Conservation (phyloP, 345 rosid genomes). For the Trapa bicornis region DNA sequence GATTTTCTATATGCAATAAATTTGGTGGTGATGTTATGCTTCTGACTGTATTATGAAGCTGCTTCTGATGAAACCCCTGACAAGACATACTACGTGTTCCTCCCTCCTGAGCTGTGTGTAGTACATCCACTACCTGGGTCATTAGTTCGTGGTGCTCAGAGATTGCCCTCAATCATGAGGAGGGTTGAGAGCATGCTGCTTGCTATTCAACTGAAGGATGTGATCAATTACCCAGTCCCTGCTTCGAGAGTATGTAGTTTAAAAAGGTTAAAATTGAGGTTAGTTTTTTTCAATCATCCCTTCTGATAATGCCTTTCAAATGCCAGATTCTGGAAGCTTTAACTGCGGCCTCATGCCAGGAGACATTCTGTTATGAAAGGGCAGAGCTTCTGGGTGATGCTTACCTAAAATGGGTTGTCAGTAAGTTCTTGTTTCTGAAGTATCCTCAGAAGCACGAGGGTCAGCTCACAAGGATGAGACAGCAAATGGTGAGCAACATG, state of each 20-base stretch:
- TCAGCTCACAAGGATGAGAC: slow-evolving; percentile 97
- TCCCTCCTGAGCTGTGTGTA: slow-evolving; percentile 87
- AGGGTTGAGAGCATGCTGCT: slow-evolving; percentile 96
- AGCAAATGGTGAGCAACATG: slow-evolving; percentile 96
- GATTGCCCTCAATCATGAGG: slow-evolving; percentile 93
- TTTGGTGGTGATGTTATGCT: neutral
- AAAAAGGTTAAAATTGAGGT: neutral
- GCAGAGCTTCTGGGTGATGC: slow-evolving; percentile 99
- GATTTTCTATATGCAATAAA: neutral
- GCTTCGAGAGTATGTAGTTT: slow-evolving; percentile 53
- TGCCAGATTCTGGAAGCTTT: slow-evolving; percentile 82
- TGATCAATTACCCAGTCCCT: slow-evolving; percentile 55
- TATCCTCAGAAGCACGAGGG: slow-evolving; percentile 98
- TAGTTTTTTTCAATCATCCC: neutral
- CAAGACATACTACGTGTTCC: slow-evolving; percentile 85
- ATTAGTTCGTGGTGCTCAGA: slow-evolving; percentile 94
- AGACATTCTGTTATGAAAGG: slow-evolving; percentile 95
- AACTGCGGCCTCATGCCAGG: slow-evolving; percentile 99
- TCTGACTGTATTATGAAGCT: slow-evolving; percentile 24
- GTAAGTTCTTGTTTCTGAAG: slow-evolving; percentile 83
- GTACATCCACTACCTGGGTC: slow-evolving; percentile 94
- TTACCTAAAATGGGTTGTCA: slow-evolving; percentile 95
- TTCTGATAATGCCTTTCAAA: slow-evolving; percentile 5
- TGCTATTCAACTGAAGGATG: slow-evolving; percentile 69
- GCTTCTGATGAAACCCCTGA: slow-evolving; percentile 69